Base-by-base conservation (phyloP, 495 filamentous ascomycete species). In the Glarea lozoyensis region DNA sequence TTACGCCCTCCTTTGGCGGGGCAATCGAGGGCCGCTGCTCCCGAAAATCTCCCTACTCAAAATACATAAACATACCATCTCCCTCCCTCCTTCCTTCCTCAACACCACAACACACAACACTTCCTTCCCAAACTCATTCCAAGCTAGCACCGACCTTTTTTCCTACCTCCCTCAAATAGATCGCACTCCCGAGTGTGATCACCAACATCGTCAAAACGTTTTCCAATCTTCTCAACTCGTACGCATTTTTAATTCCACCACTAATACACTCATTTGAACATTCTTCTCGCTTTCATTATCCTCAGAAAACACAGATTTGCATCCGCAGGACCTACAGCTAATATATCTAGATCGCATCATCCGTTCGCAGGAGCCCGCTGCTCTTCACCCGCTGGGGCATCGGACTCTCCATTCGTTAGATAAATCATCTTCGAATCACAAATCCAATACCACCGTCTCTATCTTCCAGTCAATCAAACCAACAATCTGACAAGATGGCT, bases 361-460 rank as follows among this genome's bases (percentile, higher is more conserved):
- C 88, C 88, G 70, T 94, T 84, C 82, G 90, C 93, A 78, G 81
- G 81, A 81, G 85, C 84, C 81, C 87, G 86, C 73, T 90, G 89
- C 76, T 83, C 86, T 78, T 82, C 87, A 66, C 77, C 82, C 61
- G 76, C 84, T 63, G 88, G 86, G 68, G 79, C 84, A 79, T 82
- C 86, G 76, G 88, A 92, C 69, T 78, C 76, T 56, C 66, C 73
- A 53, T 73, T 71, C 55, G 71, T 73, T 54, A 64, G 55, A 58
- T 84, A 81, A 81, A 74, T 54, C 66, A 12, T 17, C 6, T 30
- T 35, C 36, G 37, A 24, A 37, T 16, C 39, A 35, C 40, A 16
- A 27, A 40, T 37, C 12, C 37, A 22, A 43, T 22, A 53, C 58
- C 54, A 61, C 45, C 48, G 43, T 38, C 48, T 31, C 6, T 33